Evolutionary conservation across 331 rosid species (phyloP).

Genomic region (Acacia pycnantha): DNA sequence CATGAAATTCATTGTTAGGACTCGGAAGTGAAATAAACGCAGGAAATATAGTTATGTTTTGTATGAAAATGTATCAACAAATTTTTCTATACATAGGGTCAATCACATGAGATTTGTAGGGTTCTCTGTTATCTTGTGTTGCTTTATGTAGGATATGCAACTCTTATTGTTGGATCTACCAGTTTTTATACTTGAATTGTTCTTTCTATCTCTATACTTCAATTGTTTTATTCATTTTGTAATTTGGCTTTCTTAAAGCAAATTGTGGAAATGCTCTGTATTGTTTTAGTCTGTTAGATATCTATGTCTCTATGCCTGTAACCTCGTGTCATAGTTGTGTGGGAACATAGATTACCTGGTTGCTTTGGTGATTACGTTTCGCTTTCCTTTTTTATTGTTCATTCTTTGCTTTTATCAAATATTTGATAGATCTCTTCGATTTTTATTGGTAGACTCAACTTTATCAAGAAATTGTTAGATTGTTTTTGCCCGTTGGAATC

Average conservation of each 20-base stretch:
- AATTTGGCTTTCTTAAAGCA: background rate
- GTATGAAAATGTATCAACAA: background rate
- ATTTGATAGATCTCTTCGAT: background rate
- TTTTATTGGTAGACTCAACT: background rate
- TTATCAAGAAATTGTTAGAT: background rate
- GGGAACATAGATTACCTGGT: background rate
- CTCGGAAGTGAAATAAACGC: slow-evolving; percentile 5
- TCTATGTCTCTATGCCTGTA: background rate
- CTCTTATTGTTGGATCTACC: slow-evolving; percentile 28
- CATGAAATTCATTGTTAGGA: background rate
- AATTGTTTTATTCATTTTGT: slow-evolving; percentile 4
- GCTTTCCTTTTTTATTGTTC: background rate
- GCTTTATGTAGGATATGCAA: slow-evolving; percentile 25
- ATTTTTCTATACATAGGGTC: slow-evolving; percentile 14
- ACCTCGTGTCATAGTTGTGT: background rate
- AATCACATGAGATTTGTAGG: slow-evolving; percentile 18
- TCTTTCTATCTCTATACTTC: background rate
- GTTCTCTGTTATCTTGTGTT: slow-evolving; percentile 22
- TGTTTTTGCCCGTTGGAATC: background rate
- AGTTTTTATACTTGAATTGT: background rate
- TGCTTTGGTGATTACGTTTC: background rate
- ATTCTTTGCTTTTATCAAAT: background rate
- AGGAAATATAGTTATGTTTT: background rate
- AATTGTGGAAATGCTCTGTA: background rate
- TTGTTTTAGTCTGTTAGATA: background rate